phyloP scores from a whole-genome alignment of 441 rosid species.

The Macaranga tanarius region DNA sequence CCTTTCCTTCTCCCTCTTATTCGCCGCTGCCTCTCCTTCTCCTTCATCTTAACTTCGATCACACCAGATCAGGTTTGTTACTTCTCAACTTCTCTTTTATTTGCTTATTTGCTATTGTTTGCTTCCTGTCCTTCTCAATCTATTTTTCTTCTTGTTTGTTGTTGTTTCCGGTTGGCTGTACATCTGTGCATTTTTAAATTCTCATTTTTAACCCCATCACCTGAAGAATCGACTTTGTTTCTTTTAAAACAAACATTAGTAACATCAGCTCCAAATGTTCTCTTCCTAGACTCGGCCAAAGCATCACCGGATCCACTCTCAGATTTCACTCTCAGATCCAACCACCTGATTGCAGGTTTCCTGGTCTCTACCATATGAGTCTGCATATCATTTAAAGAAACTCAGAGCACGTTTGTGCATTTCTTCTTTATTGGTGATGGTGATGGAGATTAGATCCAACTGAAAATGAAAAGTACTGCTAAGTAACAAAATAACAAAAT shows the following conservation, averaged over 20 bases:
- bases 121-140: no score
- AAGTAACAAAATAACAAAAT: constrained; percentile 14
- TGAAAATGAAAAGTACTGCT: constrained; percentile 24
- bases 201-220: constrained; percentile 25
- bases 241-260: constrained; percentile 62
- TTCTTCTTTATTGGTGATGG: constrained; percentile 55
- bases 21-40: no score
- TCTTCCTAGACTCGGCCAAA: constrained; percentile 49
- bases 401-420: background rate
- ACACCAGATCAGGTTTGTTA: no score
- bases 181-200: constrained; percentile 31
- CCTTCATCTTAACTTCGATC: no score
- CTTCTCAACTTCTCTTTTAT: no score
- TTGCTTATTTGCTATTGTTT: no score
- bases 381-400: constrained; percentile 40
- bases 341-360: constrained; percentile 94
- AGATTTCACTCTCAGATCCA: constrained; percentile 52
- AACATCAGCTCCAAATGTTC: constrained; percentile 77
- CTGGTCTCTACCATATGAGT: constrained; percentile 70
- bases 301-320: constrained; percentile 33
- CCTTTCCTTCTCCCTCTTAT: no score
- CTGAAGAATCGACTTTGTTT: constrained; percentile 42
- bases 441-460: constrained; percentile 67
- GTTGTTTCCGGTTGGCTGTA: no score
- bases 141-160: no score